phyloP scores from a whole-genome alignment of 306 rosid species.

The Medicago arabica region DNA sequence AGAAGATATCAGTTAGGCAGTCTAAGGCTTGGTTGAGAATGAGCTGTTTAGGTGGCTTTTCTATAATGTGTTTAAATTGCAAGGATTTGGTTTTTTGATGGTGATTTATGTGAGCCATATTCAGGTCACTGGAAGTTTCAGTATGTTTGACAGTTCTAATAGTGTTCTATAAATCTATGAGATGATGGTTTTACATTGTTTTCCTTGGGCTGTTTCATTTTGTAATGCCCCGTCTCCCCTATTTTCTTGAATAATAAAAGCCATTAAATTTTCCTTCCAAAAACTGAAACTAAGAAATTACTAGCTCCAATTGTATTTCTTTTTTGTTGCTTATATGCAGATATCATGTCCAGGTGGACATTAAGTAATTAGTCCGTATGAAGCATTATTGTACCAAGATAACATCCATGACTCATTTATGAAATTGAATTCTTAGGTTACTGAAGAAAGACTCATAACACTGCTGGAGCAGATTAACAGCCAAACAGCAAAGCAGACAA shows the following conservation, averaged over 20 bases:
- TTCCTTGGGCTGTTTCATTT: background rate
- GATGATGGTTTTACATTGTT: slow-evolving; percentile 14
- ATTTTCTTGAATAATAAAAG: background rate
- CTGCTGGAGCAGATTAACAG: slow-evolving; percentile 94
- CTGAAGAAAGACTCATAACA: slow-evolving; percentile 93
- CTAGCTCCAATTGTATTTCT: background rate
- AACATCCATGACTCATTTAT: slow-evolving; percentile 19
- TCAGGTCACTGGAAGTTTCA: background rate
- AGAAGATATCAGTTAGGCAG: slow-evolving; percentile 14
- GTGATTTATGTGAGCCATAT: background rate
- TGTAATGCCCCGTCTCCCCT: background rate
- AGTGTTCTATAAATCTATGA: background rate
- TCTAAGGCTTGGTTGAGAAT: slow-evolving; percentile 26
- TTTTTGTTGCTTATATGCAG: background rate
- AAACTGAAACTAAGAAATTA: slow-evolving; percentile 7
- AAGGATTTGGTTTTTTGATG: slow-evolving; percentile 9
- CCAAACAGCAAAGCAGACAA: slow-evolving; percentile 88
- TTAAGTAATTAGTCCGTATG: background rate
- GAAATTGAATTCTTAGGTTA: slow-evolving; percentile 61
- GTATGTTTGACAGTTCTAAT: background rate
- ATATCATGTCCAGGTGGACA: slow-evolving; percentile 3
- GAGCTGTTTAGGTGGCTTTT: slow-evolving; percentile 5
- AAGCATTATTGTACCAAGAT: slow-evolving; percentile 23
- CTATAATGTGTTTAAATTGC: background rate
- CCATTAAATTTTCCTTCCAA: slow-evolving; percentile 2